Evolutionary conservation across 2,329 filamentous ascomycete genomes (phyloP), one percentile per base, ranked within the genome.

Genomic region (Aspergillus awamori): DNA sequence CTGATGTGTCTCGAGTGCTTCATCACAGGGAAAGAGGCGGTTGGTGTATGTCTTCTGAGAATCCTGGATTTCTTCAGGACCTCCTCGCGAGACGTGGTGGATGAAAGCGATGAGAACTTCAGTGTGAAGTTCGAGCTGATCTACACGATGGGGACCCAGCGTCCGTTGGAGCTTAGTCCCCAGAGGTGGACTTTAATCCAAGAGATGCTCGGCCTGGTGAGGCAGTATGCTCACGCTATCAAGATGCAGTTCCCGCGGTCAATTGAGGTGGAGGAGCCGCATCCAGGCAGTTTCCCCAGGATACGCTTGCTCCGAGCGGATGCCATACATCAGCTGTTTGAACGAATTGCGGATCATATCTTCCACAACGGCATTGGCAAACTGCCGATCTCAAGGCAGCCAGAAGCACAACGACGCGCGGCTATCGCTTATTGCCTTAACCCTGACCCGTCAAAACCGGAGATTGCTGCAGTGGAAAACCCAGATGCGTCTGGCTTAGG

Each of bases 91-190:
- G 86, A 89, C 62, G 79, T 90, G 2, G 77, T 90, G 0, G 87
- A 90, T 59, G 87, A 90, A 70, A 87, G 84, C 41, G 88, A 90
- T 52, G 86, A 89, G 59, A 86, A 85, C 57, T 84, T 89, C 47
- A 85, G 80, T 47, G 79, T 82, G 4, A 84, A 83, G 51, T 88
- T 87, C 41, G 86, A 90, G 66, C 71, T 89, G 0, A 77, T 89
- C 1, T 89, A 90, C 60, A 88, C 86, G 0, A 82, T 89, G 65
- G 87, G 87, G 0, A 62, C 69, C 0, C 84, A 87, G 60, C 67
- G 70, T 1, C 64, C 81, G 0, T 76, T 88, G 0, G 83, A 89
- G 5, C 75, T 82, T 10, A 80, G 80, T 49, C 84, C 84, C 0
- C 71, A 83, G 2, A 76, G 89, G 4, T 91, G 87, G 88, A 64